A percentile compares a stretch with the other conserved stretches of the same genome.
Evolutionary conservation across 345 rosid species (phyloP).

Genomic region (Camelina hispida): DNA sequence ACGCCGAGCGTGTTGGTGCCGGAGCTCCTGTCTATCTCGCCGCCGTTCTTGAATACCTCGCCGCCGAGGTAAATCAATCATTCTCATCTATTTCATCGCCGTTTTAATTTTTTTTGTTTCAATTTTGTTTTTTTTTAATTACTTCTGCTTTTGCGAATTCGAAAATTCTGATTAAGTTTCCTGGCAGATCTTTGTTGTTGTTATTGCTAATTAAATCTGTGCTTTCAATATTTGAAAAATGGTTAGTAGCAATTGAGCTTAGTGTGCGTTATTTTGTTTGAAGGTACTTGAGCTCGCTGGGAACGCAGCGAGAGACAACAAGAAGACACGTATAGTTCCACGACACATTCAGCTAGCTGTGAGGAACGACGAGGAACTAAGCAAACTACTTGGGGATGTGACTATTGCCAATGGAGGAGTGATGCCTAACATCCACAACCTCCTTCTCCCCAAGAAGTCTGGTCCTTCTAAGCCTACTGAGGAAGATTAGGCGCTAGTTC

Average conservation of each 20-base stretch:
- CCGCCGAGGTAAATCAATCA: conserved; percentile 67
- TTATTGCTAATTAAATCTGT: background rate
- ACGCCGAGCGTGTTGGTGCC: conserved; percentile 97
- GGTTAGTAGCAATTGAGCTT: background rate
- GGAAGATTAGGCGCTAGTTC: conserved; percentile 57
- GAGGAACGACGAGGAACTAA: conserved; percentile 89
- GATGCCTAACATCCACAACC: conserved; percentile 97
- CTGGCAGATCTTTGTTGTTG: background rate
- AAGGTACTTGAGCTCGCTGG: conserved; percentile 92
- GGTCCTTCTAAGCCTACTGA: conserved; percentile 57
- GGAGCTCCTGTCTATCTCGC: conserved; percentile 99
- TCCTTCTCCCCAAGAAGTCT: conserved; percentile 85
- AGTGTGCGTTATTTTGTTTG: background rate
- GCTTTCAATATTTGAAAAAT: background rate
- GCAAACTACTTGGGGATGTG: conserved; percentile 91
- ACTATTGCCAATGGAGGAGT: conserved; percentile 96
- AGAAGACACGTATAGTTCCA: conserved; percentile 88
- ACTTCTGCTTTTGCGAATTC: background rate
- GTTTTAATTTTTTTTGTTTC: background rate
- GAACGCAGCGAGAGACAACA: conserved; percentile 88
- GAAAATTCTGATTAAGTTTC: too few species aligned
- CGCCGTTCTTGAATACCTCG: conserved; percentile 93
- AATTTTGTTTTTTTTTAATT: background rate
- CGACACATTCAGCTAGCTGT: conserved; percentile 91
- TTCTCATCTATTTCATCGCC: background rate